These are phyloP conservation scores for Apiospora hydei DNA, from an alignment of 2,329 filamentous ascomycete genomes.

Conservation along the genomic window DNA sequence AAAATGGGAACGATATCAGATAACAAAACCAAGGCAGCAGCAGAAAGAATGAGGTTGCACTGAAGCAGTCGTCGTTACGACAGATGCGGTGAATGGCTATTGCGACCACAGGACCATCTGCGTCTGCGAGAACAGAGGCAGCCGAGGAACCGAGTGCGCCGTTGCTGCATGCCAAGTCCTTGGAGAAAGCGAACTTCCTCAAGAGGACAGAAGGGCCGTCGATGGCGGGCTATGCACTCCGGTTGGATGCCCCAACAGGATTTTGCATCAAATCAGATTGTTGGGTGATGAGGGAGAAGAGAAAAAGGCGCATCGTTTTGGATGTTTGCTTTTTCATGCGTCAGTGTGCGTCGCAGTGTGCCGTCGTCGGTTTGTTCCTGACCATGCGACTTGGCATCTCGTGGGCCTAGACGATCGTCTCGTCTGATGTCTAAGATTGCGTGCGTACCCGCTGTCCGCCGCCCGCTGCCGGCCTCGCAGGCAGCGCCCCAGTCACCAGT, in stretches of 20 bases:
- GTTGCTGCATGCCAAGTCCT: slow-evolving; percentile 4
- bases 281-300: background rate
- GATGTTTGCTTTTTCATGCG: background rate
- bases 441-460: background rate
- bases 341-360: background rate
- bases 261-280: background rate
- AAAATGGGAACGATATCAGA: background rate
- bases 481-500: background rate
- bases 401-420: slow-evolving; percentile 11
- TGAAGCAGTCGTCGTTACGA: background rate
- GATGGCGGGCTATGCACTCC: background rate
- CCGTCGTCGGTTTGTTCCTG: slow-evolving; percentile 10
- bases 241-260: background rate
- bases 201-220: slow-evolving; percentile 1
- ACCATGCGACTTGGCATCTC: slow-evolving; percentile 15
- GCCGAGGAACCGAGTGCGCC: background rate
- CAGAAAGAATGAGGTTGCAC: background rate
- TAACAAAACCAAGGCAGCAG: background rate
- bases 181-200: slow-evolving; percentile 4
- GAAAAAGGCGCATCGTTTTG: background rate
- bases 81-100: background rate
- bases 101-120: background rate
- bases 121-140: background rate
- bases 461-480: slow-evolving; percentile 2
- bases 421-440: background rate